Conservation (phyloP, 805 yeast genomes). For the Candida taoyuanica region DNA sequence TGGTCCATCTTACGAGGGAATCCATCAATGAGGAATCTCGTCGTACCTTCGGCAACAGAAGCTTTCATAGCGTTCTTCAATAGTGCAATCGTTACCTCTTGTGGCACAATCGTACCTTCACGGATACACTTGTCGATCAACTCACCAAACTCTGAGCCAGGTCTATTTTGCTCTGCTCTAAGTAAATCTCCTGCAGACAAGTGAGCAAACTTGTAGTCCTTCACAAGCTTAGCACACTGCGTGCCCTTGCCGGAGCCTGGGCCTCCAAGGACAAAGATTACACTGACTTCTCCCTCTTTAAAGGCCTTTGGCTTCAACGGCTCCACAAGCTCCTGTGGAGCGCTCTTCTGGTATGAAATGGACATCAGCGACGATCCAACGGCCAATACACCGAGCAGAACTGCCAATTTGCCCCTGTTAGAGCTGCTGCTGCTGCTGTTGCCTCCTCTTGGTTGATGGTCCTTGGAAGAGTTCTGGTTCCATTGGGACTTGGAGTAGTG, state of each 20-base stretch:
- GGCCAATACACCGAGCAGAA: conserved; percentile 43
- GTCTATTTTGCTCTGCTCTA: conserved; percentile 84
- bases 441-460: conserved; percentile 2
- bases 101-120: conserved; percentile 92
- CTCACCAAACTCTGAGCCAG: conserved; percentile 79
- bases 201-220: conserved; percentile 78
- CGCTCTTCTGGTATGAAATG: conserved; percentile 37
- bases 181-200: conserved; percentile 94
- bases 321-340: conserved; percentile 44
- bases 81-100: conserved; percentile 79
- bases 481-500: too few species aligned
- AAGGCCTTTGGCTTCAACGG: conserved; percentile 37
- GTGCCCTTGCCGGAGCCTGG: conserved; percentile 99
- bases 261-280: conserved; percentile 90
- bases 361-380: conserved; percentile 44
- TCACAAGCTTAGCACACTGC: conserved; percentile 82
- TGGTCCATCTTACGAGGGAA: conserved; percentile 99
- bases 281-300: conserved; percentile 62
- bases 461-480: conserved; percentile 1
- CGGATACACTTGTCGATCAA: conserved; percentile 78
- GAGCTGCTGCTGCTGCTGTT: conserved; percentile 3
- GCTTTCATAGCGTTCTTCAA: conserved; percentile 74
- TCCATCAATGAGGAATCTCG: conserved; percentile 81
- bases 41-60: conserved; percentile 42
- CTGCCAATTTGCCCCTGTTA: conserved; percentile 29